phyloP scores from a whole-genome alignment of 257 asterid species.

The Leonotis leonurus region DNA sequence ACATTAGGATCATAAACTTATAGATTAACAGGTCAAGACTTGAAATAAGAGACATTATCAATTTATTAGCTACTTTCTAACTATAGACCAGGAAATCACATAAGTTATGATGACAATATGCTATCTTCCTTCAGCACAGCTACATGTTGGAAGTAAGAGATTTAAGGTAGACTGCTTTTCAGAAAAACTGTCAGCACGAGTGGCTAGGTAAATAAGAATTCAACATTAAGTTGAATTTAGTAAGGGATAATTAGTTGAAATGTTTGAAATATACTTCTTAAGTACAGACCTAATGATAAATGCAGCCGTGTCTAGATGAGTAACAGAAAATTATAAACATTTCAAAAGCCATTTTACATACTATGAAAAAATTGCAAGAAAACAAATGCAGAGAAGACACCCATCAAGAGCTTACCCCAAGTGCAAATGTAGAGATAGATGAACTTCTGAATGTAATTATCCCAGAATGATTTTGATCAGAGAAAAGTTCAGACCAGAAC shows the following conservation, averaged over 20 bases:
- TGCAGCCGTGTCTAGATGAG: conserved; percentile 1
- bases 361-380: not conserved
- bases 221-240: too few species aligned
- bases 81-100: too few species aligned
- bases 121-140: not conserved
- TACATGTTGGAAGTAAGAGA: too few species aligned
- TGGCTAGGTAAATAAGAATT: too few species aligned
- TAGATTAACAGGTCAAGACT: not conserved
- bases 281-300: too few species aligned
- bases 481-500: conserved; percentile 81
- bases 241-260: not conserved
- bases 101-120: not conserved
- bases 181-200: not conserved
- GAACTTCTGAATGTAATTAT: conserved; percentile 63
- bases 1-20: not conserved
- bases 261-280: too few species aligned
- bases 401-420: conserved; percentile 56
- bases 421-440: conserved; percentile 58
- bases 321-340: not conserved
- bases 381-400: not conserved
- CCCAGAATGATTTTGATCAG: conserved; percentile 47
- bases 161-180: not conserved
- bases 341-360: not conserved
- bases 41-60: not conserved
- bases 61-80: not conserved